phyloP scores from a whole-genome alignment of 331 rosid species.

The Stylosanthes scabra region DNA sequence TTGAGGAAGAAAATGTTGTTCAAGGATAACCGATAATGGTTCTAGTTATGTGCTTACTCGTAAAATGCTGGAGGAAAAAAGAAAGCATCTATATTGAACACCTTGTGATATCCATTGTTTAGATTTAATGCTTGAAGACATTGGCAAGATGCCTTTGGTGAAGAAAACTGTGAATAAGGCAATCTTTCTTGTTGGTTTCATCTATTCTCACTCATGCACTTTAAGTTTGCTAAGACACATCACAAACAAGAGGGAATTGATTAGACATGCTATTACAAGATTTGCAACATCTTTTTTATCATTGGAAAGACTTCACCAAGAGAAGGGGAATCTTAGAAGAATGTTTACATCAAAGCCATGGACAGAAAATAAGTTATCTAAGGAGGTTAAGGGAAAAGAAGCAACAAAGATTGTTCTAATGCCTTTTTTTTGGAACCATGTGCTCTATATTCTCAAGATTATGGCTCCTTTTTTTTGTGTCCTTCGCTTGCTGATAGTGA shows the following conservation, averaged over 20 bases:
- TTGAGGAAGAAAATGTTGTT: neutral
- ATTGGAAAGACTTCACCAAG: neutral
- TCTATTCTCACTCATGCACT: neutral
- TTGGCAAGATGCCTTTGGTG: neutral
- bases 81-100: neutral
- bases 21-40: neutral
- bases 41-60: neutral
- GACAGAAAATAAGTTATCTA: neutral
- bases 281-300: neutral
- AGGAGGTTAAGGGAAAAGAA: neutral
- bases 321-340: neutral
- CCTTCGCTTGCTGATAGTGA: no score
- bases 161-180: neutral
- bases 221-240: neutral
- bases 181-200: neutral
- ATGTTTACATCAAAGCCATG: no score
- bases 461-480: neutral
- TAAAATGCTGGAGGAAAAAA: neutral
- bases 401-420: no score
- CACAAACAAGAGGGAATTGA: neutral
- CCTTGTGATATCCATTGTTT: neutral
- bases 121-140: neutral
- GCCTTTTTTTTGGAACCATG: neutral
- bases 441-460: neutral
- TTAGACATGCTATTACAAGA: neutral